Percentiles rank a stretch among this genome's conserved stretches.
These are phyloP conservation scores for Termitomyces sp. DNA, from an alignment of 768 basidiomycete species.

Conservation along the genomic window DNA sequence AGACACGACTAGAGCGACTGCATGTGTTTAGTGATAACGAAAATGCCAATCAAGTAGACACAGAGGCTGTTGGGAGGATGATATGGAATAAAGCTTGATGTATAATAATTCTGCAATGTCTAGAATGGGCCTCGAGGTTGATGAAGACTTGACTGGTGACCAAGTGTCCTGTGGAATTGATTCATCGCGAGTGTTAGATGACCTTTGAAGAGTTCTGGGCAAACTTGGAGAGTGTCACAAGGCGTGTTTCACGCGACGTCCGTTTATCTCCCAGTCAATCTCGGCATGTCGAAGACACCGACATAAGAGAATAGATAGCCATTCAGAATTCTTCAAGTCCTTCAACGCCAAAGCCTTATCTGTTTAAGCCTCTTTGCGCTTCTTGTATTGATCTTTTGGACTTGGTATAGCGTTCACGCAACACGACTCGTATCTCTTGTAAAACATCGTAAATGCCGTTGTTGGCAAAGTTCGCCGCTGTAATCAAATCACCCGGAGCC, in stretches of 20 bases:
- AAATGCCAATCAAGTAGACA: too few species aligned
- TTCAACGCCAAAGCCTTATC: not conserved
- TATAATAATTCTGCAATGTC: too few species aligned
- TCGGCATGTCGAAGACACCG: rapidly evolving
- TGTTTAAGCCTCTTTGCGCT: too few species aligned
- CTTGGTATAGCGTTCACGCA: not conserved
- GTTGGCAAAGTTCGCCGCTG: not conserved
- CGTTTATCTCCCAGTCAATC: not conserved
- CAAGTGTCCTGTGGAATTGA: not conserved
- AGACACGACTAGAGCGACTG: too few species aligned
- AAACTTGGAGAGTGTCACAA: not conserved
- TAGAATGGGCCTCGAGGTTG: too few species aligned
- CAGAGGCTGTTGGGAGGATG: too few species aligned
- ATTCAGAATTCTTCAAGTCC: not conserved
- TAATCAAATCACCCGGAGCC: not conserved
- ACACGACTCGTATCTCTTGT: not conserved
- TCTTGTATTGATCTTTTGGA: not conserved
- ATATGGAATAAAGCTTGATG: too few species aligned
- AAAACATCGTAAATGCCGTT: not conserved
- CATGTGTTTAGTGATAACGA: too few species aligned
- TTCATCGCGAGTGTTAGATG: not conserved
- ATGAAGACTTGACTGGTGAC: too few species aligned
- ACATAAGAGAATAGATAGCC: not conserved
- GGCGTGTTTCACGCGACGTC: not conserved
- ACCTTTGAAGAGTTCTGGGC: not conserved